Evolutionary conservation across 176 grass and related monocot genomes (phyloP).

Genomic region (Saccharum spontaneum): DNA sequence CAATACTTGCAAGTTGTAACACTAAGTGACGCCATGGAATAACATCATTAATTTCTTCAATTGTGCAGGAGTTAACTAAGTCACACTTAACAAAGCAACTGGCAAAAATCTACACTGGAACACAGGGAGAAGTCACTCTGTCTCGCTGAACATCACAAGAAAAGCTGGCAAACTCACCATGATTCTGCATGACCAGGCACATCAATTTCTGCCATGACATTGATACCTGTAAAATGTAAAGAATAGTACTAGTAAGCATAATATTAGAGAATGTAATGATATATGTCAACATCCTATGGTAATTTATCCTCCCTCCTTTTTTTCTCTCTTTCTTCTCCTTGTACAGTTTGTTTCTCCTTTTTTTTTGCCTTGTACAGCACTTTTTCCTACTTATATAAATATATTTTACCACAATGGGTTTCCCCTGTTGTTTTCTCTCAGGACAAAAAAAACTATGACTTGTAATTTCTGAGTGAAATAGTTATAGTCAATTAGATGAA

Average conservation of each 20-base stretch:
- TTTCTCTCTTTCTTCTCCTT: background rate
- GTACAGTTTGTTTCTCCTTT: background rate
- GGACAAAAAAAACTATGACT: background rate
- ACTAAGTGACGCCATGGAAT: background rate
- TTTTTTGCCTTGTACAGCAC: background rate
- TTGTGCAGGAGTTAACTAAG: background rate
- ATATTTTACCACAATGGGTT: background rate
- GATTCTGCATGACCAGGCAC: slow-evolving; percentile 91
- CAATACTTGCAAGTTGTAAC: slow-evolving; percentile 7
- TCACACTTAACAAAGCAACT: background rate
- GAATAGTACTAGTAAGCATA: slow-evolving; percentile 11
- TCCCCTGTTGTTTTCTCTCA: background rate
- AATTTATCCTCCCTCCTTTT: background rate
- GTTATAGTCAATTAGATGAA: background rate
- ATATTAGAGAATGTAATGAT: background rate
- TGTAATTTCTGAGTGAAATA: background rate
- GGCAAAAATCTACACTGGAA: background rate
- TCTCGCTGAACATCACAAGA: background rate
- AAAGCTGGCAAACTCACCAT: slow-evolving; percentile 57
- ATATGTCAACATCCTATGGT: background rate
- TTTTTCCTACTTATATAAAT: background rate
- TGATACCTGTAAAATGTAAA: slow-evolving; percentile 62
- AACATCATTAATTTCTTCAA: background rate
- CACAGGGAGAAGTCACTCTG: background rate
- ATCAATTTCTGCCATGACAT: slow-evolving; percentile 91